Evolutionary conservation across 2,329 filamentous ascomycete genomes (phyloP), one percentile per base, ranked within the genome.

Genomic region (Ophiosphaerella korrae): DNA sequence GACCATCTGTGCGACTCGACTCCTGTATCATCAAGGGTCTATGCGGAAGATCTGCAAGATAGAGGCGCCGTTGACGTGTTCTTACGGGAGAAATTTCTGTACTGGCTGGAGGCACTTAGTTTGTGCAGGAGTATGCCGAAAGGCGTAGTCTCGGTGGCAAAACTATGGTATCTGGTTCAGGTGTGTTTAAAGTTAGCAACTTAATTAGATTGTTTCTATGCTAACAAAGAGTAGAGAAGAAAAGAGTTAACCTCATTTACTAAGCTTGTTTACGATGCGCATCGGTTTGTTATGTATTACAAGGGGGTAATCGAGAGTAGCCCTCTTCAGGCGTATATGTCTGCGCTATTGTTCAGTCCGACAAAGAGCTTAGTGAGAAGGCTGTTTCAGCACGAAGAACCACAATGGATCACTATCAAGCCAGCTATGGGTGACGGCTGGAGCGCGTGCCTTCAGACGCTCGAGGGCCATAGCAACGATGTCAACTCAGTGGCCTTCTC

Each of bases 1-100:
- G 7, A 69, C 35, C 70, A 74, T 54, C 52, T 74, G 16, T 66
- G 44, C 45, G 60, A 58, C 31, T 59, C 14, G 26, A 49, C 43
- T 14, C 36, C 21, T 32, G 32, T 36, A n/a, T 41, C 36, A 43
- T 45, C 35, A 35, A 13, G 37, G 35, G 13, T 47, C 31, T n/a
- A 33, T 36, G 26, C 5, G 1, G 21, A 7, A 29, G 32, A 18
- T 21, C 40, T 52, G 16, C 32, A 47, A 41, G 34, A n/a, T 26
- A 23, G 13, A 42, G 49, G 33, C 14, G 18, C n/a, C 36, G 40
- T 53, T 13, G 32, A 48, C 29, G 8, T 23, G 3, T 58, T 53
- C 35, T 1, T 55, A 12, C 23, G 24, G 12, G 31, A 48, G 36
- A 52, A 52, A 31, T 53, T 43, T 32, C 51, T 53, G 9, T 50